Evolutionary conservation across 2,329 filamentous ascomycete species (phyloP).

Genomic region (Ophiostoma triangulosporum): DNA sequence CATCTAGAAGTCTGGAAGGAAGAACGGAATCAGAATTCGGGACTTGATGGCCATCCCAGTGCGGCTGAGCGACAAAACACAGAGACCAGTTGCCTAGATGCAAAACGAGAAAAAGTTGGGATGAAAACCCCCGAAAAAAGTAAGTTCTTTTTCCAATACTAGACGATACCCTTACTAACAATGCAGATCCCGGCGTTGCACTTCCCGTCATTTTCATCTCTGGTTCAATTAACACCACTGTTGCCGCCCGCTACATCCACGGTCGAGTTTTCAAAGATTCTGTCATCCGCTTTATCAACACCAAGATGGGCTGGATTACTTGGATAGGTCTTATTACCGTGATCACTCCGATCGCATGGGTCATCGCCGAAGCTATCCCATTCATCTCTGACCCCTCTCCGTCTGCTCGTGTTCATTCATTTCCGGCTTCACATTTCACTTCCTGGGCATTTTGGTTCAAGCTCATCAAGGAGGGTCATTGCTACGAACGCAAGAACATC

Average conservation of each 20-base stretch:
- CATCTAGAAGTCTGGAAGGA: no score
- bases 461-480: not conserved
- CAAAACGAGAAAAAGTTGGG: no score
- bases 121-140: no score
- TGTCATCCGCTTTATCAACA: not conserved
- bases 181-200: no score
- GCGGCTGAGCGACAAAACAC: no score
- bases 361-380: not conserved
- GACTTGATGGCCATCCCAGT: no score
- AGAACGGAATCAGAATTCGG: no score
- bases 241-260: not conserved
- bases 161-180: no score
- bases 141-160: no score
- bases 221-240: not conserved
- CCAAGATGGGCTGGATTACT: not conserved
- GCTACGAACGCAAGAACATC: not conserved
- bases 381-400: not conserved
- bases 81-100: no score
- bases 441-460: slow-evolving; percentile 1
- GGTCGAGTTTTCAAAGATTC: not conserved
- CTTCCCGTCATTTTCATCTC: not conserved
- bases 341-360: not conserved
- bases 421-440: not conserved
- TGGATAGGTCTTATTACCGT: not conserved
- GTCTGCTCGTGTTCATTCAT: slow-evolving; percentile 1